Evolutionary conservation across 225 moss, liverwort and hornwort genomes (phyloP).

Genomic region (Pseudoscleropodium purum): DNA sequence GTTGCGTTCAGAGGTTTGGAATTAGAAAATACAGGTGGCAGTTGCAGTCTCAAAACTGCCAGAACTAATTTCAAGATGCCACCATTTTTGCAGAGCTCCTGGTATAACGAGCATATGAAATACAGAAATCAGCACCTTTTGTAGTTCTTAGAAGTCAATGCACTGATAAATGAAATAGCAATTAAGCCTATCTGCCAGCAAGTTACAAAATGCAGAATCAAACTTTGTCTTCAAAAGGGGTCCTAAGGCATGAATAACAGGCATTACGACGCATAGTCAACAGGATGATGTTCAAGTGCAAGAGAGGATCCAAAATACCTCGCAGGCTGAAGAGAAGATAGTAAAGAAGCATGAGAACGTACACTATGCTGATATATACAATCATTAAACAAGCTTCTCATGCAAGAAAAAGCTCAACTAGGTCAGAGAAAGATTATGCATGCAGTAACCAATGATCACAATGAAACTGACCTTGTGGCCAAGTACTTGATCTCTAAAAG

Average conservation of each 20-base stretch:
- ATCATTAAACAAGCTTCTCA: background rate
- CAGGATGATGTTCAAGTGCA: background rate
- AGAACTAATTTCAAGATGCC: constrained; percentile 81
- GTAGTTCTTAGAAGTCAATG: background rate
- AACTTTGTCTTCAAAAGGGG: background rate
- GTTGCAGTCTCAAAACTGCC: constrained; percentile 68
- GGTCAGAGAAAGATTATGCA: background rate
- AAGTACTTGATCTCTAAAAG: constrained; percentile 89
- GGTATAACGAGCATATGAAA: constrained; percentile 1
- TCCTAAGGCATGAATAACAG: background rate
- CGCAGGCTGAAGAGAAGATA: background rate
- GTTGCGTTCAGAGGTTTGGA: constrained; percentile 78
- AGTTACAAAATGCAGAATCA: background rate
- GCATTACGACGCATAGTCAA: background rate
- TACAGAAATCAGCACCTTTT: constrained; percentile 3
- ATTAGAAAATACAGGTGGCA: constrained; percentile 64
- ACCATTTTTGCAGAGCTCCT: constrained; percentile 99
- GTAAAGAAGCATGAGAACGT: background rate
- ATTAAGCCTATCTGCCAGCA: background rate
- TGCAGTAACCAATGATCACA: background rate
- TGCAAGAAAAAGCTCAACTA: background rate
- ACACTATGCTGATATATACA: background rate
- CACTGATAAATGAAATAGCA: background rate
- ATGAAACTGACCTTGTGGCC: constrained; percentile 62
- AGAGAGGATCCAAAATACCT: background rate